These are phyloP conservation scores for Blakeslea trispora DNA, from an alignment of 371 early-diverging fungal species.

Conservation along the genomic window DNA sequence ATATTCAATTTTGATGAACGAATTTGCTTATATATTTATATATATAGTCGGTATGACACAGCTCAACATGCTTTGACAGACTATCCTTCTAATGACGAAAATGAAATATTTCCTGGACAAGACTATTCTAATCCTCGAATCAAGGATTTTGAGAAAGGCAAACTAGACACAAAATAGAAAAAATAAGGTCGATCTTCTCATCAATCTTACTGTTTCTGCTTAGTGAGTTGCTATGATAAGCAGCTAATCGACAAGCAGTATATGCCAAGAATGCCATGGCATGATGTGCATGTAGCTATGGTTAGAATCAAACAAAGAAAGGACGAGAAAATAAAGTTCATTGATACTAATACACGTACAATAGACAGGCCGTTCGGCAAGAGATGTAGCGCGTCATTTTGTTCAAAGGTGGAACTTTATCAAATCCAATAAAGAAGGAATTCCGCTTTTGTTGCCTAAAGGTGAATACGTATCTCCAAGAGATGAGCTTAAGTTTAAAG, in stretches of 20 bases:
- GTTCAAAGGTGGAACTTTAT: slow-evolving; percentile 92
- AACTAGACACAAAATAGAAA: background rate
- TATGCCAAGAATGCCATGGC: slow-evolving; percentile 92
- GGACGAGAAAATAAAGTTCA: no score
- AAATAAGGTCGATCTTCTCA: no score
- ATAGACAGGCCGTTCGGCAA: slow-evolving; percentile 71
- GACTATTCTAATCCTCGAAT: slow-evolving; percentile 93
- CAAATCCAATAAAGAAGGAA: slow-evolving; percentile 60
- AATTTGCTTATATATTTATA: background rate
- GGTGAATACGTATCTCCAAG: slow-evolving; percentile 72
- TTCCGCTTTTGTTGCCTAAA: slow-evolving; percentile 78
- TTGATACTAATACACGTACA: no score
- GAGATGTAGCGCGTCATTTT: slow-evolving; percentile 89
- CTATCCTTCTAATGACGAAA: slow-evolving; percentile 39
- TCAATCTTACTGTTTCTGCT: background rate
- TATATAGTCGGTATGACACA: slow-evolving; percentile 81
- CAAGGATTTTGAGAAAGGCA: slow-evolving; percentile 82
- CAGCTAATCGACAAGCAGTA: slow-evolving; percentile 35
- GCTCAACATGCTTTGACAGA: slow-evolving; percentile 76
- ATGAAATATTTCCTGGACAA: slow-evolving; percentile 79
- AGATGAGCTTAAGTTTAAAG: slow-evolving; percentile 65
- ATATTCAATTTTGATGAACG: background rate
- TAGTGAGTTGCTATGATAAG: slow-evolving; percentile 41
- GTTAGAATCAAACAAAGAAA: slow-evolving; percentile 20
- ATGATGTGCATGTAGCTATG: slow-evolving; percentile 81